phyloP scores from a whole-genome alignment of 257 asterid species.

The Solanum chilense region DNA sequence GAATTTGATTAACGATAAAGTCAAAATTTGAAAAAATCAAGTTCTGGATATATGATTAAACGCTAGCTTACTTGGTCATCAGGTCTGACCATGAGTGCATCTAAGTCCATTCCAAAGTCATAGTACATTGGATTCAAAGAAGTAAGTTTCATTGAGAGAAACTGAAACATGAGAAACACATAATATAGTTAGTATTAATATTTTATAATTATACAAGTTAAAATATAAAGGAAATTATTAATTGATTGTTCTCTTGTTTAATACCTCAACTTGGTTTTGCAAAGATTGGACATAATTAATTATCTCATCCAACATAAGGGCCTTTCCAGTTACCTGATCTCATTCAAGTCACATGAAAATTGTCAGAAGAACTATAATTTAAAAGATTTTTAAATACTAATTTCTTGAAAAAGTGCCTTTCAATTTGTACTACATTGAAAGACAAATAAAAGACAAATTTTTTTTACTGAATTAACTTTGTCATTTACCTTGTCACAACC shows the following conservation, averaged over 20 bases:
- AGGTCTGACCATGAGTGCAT: slow-evolving; percentile 43
- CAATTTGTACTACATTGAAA: not conserved
- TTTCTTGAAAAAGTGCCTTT: not conserved
- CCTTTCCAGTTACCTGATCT: slow-evolving; percentile 82
- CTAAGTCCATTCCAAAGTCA: slow-evolving; percentile 70
- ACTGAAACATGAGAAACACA: slow-evolving; percentile 25
- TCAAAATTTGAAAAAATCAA: not conserved
- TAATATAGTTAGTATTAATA: not conserved
- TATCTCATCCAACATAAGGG: slow-evolving; percentile 91
- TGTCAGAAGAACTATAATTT: slow-evolving; percentile 1
- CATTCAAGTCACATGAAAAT: slow-evolving; percentile 26
- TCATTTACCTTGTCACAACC: slow-evolving; percentile 71
- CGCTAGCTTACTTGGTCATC: slow-evolving; percentile 44
- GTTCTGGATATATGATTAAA: not conserved
- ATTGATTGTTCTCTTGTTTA: not conserved
- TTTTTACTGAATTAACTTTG: not conserved
- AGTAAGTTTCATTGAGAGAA: slow-evolving; percentile 88
- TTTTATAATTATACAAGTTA: not conserved
- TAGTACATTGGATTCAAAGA: slow-evolving; percentile 53
- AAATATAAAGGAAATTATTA: not conserved
- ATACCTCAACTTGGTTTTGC: slow-evolving; percentile 87
- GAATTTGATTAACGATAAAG: no score
- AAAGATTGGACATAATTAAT: slow-evolving; percentile 85
- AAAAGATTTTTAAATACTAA: not conserved
- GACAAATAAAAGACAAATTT: not conserved